Evolutionary conservation across 176 grass and related monocot genomes (phyloP).

Genomic region (Tillandsia fasciculata): DNA sequence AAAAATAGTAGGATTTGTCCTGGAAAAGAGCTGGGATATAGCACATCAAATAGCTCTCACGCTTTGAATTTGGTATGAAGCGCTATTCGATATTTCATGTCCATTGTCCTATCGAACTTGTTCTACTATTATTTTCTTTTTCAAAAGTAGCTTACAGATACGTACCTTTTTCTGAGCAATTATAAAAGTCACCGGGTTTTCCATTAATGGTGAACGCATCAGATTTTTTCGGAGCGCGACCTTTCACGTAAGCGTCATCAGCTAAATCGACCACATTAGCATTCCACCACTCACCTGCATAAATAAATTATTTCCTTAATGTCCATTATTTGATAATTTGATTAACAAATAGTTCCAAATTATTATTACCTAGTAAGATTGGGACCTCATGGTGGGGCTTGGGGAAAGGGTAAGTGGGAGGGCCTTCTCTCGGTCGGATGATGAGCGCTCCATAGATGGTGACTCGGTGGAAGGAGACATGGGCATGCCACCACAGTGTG

Average conservation of each 20-base stretch:
- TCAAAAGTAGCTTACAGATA: too few species aligned
- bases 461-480: constrained; percentile 36
- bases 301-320: background rate
- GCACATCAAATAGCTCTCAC: too few species aligned
- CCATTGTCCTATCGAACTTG: too few species aligned
- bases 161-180: constrained; percentile 9
- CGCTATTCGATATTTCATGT: too few species aligned
- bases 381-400: constrained; percentile 33
- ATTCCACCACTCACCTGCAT: constrained; percentile 48
- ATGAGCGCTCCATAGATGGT: constrained; percentile 55
- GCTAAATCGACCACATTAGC: constrained; percentile 37
- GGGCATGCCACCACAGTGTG: constrained; percentile 91
- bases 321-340: background rate
- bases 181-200: constrained; percentile 19
- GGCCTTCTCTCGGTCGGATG: constrained; percentile 28
- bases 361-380: constrained; percentile 32
- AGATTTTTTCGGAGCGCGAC: constrained; percentile 24
- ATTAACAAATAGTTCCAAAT: background rate
- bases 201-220: constrained; percentile 55
- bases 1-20: too few species aligned
- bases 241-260: constrained; percentile 17
- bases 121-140: too few species aligned
- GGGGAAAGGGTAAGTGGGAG: constrained; percentile 37
- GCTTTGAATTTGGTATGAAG: too few species aligned
- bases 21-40: too few species aligned